Evolutionary conservation across 345 rosid species (phyloP).

Genomic region (Iberis pinnata): DNA sequence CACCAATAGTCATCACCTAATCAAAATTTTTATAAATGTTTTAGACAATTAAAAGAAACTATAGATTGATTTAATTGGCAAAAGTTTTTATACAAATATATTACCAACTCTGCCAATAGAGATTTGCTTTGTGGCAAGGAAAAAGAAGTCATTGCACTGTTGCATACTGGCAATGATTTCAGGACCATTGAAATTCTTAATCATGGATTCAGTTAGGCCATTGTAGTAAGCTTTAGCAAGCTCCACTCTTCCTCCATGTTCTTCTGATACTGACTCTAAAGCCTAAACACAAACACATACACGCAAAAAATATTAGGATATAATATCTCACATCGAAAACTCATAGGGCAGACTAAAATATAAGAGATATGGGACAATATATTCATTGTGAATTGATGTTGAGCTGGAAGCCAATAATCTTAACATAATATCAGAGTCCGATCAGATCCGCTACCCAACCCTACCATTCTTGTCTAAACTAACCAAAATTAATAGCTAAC

Average conservation of each 20-base stretch:
- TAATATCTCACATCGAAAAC: no score
- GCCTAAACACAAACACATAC: slow-evolving; percentile 30
- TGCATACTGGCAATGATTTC: slow-evolving; percentile 83
- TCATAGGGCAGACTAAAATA: no score
- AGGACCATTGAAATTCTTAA: slow-evolving; percentile 67
- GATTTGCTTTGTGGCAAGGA: slow-evolving; percentile 78
- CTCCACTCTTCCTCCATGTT: slow-evolving; percentile 77
- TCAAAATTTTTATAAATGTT: neutral
- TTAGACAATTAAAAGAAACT: no score
- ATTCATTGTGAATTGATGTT: no score
- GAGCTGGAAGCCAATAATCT: no score
- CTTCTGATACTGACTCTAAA: slow-evolving; percentile 66
- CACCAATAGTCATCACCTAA: slow-evolving; percentile 95
- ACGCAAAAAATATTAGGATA: neutral
- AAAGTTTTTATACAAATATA: slow-evolving; percentile 1
- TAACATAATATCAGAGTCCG: no score
- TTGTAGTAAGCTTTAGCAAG: slow-evolving; percentile 62
- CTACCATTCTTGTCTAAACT: no score
- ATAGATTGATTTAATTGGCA: no score
- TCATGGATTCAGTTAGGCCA: slow-evolving; percentile 55
- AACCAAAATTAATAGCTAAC: no score
- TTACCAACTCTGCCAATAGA: slow-evolving; percentile 87
- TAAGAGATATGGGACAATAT: no score
- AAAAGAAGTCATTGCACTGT: slow-evolving; percentile 83
- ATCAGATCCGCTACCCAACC: no score